Base-by-base conservation (phyloP, 192 early-diverging fungal genomes). In the Martensiomyces pterosporus region DNA sequence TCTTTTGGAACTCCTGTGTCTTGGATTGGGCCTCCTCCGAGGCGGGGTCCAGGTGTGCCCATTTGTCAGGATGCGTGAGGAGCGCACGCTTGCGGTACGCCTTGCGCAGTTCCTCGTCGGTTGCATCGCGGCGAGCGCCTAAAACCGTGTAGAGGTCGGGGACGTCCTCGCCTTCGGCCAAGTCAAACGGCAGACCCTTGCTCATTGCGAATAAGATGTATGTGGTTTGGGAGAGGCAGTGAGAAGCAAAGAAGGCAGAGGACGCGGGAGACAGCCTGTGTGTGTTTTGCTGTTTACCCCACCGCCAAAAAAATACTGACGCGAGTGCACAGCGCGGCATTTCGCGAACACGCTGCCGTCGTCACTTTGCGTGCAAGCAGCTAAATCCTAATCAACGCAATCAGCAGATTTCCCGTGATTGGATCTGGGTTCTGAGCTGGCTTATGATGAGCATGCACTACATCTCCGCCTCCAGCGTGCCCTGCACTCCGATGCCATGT, bases 51-150 rank as follows among this genome's bases (percentile, higher is more conserved):
- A 58, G 43, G 58, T 86, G 79, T 22, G 76, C 56, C 65, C 80
- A 83, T 64, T 97, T 97, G 79, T 99, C 96, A 0, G 96, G 96
- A 53, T 99, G 96, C 41, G 76, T 91, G 45, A 83, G 83, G 9
- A 92, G 75, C 2, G 93, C 94, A 26, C 82, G 70, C 24, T 82
- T 71, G 49, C 90, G 84, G 80, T 98, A 98, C 7, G 86, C 91
- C 59, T 91, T 92, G 63, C 97, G 97, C 60, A 99, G 92, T 25
- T 88, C 83, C 6, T 78, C 80, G 19, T 79, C 73, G 13, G 82
- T 87, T 7, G 94, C 94, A 18, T 71, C 76, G 13, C 77, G 52
- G 9, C 67, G 24, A 3, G 94, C 86, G 4, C 80, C 82, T 9
- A 99, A 78, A 9, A 91, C 38, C 37, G 84, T 85, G 65, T 99